Conservation (phyloP, 306 rosid species). For the Pyrus betulifolia region DNA sequence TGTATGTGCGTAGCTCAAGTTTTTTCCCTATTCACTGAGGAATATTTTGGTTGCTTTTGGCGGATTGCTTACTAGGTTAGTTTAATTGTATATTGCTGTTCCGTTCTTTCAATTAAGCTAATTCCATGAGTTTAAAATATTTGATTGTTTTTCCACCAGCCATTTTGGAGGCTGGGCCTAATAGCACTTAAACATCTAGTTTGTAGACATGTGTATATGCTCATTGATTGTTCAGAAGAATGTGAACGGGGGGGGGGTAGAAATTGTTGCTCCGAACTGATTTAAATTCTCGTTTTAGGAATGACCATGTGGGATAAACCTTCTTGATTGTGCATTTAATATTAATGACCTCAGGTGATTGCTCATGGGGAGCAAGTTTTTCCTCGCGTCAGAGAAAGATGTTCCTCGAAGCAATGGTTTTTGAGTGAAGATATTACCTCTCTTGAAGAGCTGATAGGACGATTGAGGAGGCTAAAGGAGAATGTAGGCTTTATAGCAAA, state of each 20-base stretch:
- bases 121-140: neutral
- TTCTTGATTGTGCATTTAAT: slow-evolving; percentile 14
- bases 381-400: slow-evolving; percentile 86
- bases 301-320: slow-evolving; percentile 8
- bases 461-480: slow-evolving; percentile 77
- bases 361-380: slow-evolving; percentile 92
- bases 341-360: slow-evolving; percentile 50
- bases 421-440: slow-evolving; percentile 53
- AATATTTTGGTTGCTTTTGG: no score
- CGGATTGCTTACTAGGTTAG: no score
- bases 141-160: neutral
- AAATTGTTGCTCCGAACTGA: neutral
- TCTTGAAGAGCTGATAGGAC: slow-evolving; percentile 81
- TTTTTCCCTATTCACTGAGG: no score
- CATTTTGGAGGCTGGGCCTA: no score
- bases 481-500: slow-evolving; percentile 91
- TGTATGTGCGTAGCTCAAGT: no score
- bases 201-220: no score
- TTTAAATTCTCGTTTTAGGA: neutral
- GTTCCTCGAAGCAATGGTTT: slow-evolving; percentile 80
- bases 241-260: slow-evolving; percentile 3
- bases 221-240: no score
- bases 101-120: neutral
- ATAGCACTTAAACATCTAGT: no score
- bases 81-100: neutral